These are phyloP conservation scores for Lentinula boryana DNA, from an alignment of 768 basidiomycete genomes.

Conservation along the genomic window DNA sequence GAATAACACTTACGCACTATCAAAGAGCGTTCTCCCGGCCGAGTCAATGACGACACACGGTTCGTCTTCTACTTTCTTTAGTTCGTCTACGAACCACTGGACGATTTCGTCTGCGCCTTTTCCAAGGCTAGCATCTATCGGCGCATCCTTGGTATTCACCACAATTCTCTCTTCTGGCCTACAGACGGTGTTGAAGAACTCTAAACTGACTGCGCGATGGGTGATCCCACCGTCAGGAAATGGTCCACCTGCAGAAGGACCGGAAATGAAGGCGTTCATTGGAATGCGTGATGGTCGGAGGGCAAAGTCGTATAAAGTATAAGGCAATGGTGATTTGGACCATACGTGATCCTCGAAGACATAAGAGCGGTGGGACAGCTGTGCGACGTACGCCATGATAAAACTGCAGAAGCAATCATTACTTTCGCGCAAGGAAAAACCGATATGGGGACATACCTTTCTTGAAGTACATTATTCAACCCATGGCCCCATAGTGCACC, in stretches of 20 bases:
- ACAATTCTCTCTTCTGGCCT: constrained; percentile 23
- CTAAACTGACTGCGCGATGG: constrained; percentile 28
- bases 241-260: constrained; percentile 39
- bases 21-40: not conserved
- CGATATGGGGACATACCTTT: constrained; percentile 28
- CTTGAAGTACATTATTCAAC: constrained; percentile 48
- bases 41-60: constrained; percentile 5
- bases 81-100: constrained; percentile 37
- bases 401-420: constrained; percentile 22
- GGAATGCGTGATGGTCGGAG: constrained; percentile 26
- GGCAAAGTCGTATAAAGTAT: constrained; percentile 34
- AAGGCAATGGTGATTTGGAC: constrained; percentile 19
- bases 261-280: constrained; percentile 34
- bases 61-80: constrained; percentile 20
- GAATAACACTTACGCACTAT: not conserved
- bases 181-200: constrained; percentile 36
- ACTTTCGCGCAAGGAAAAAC: not conserved
- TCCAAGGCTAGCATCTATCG: constrained; percentile 22
- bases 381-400: constrained; percentile 44
- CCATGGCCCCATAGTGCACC: constrained; percentile 18
- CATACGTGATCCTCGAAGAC: constrained; percentile 42
- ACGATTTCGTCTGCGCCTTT: constrained; percentile 30
- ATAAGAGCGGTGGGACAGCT: constrained; percentile 42
- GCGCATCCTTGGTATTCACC: constrained; percentile 28
- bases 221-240: constrained; percentile 30